These are phyloP conservation scores for Botrytis paeoniae DNA, from an alignment of 2,329 filamentous ascomycete genomes.

Conservation along the genomic window DNA sequence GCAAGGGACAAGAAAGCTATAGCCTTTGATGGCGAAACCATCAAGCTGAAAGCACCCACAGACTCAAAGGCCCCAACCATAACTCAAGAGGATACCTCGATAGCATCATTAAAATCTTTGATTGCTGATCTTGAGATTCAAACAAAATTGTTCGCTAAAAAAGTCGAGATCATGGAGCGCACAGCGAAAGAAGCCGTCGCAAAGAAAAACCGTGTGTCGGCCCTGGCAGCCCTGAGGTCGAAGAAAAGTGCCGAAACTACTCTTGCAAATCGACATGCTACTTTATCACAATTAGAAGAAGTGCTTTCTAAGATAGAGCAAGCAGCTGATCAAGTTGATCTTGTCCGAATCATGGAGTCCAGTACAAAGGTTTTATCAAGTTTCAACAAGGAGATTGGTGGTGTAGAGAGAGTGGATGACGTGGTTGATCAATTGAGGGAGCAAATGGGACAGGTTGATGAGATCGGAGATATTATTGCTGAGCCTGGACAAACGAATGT, in stretches of 20 bases:
- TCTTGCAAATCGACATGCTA: constrained; percentile 67
- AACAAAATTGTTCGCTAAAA: constrained; percentile 61
- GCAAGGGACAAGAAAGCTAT: constrained; percentile 62
- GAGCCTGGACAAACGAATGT: constrained; percentile 55
- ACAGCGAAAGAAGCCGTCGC: constrained; percentile 69
- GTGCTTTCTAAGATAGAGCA: constrained; percentile 81
- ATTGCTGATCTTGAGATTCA: constrained; percentile 72
- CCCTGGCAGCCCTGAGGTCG: constrained; percentile 73
- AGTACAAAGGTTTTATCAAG: constrained; percentile 68
- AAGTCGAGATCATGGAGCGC: constrained; percentile 61
- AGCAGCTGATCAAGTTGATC: constrained; percentile 78
- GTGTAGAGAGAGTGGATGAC: constrained; percentile 69
- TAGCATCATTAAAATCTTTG: constrained; percentile 79
- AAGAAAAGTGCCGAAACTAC: constrained; percentile 79
- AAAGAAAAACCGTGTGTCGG: constrained; percentile 70
- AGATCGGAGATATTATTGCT: constrained; percentile 73
- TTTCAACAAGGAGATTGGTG: constrained; percentile 76
- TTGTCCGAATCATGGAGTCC: constrained; percentile 78
- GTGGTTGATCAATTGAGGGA: constrained; percentile 73
- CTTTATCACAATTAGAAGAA: constrained; percentile 77
- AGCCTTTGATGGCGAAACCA: constrained; percentile 61
- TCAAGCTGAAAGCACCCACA: constrained; percentile 68
- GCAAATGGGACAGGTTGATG: constrained; percentile 78
- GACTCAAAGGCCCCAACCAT: constrained; percentile 46
- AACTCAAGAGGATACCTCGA: constrained; percentile 74